Conservation (phyloP, 306 rosid genomes). For the Casuarina equisetifolia region DNA sequence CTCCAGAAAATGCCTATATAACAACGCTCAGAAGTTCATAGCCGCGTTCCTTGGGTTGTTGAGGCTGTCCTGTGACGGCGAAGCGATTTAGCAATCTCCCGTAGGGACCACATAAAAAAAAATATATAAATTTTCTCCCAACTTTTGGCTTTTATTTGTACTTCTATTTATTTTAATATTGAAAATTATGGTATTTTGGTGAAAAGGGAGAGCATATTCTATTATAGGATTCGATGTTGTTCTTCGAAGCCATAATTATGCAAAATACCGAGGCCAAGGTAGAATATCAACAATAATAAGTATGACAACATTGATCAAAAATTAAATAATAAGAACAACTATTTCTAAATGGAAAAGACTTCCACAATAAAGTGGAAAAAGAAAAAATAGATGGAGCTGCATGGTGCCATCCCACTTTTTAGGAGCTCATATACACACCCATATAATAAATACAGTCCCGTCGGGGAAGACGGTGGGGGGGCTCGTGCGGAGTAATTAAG, state of each 20-base stretch:
- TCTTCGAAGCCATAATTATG: background rate
- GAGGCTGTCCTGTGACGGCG: constrained; percentile 26
- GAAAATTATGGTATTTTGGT: background rate
- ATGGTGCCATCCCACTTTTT: too few species aligned
- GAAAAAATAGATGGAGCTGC: too few species aligned
- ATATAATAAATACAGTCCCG: too few species aligned
- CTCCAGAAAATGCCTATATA: background rate
- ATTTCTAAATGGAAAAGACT: too few species aligned
- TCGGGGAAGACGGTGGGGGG: background rate
- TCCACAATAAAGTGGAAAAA: too few species aligned
- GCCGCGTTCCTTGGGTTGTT: background rate
- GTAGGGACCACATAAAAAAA: background rate
- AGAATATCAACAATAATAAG: too few species aligned
- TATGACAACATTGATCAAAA: too few species aligned
- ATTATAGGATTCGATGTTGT: background rate
- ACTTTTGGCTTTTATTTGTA: background rate
- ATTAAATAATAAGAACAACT: too few species aligned
- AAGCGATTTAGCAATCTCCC: constrained; percentile 17
- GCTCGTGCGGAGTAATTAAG: background rate
- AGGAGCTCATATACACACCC: too few species aligned
- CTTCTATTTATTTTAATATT: background rate
- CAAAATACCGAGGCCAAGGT: background rate
- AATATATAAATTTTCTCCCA: background rate
- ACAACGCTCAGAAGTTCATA: background rate
- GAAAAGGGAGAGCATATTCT: background rate